Evolutionary conservation across 805 yeast genomes (phyloP).

Genomic region (Myxozyma neotropica): DNA sequence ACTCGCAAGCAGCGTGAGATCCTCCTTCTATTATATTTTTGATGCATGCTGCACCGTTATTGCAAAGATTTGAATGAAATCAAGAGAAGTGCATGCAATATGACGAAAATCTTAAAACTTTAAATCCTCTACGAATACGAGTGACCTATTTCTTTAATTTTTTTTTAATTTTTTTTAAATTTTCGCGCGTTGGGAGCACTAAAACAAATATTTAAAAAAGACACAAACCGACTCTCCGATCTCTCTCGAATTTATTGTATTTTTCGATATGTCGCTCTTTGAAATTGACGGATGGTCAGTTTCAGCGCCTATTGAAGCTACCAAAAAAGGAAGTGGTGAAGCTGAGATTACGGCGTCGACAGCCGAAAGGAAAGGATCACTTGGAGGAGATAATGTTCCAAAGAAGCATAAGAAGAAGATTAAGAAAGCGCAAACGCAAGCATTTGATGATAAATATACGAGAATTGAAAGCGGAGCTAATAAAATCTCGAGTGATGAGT

Average conservation of each 20-base stretch:
- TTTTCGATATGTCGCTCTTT: conserved; percentile 23
- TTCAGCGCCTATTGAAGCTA: conserved; percentile 2
- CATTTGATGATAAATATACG: not conserved
- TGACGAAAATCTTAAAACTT: not conserved
- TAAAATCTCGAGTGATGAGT: conserved; percentile 24
- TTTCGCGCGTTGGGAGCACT: not conserved
- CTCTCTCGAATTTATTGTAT: no score
- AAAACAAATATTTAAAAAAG: not conserved
- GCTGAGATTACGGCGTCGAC: no score
- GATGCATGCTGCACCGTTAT: no score
- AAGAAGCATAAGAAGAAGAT: conserved; percentile 4
- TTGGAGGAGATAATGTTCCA: not conserved
- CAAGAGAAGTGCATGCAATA: no score
- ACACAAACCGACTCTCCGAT: no score
- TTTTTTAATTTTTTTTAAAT: not conserved
- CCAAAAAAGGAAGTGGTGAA: no score
- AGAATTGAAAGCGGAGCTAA: not conserved
- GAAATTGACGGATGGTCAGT: conserved; percentile 31
- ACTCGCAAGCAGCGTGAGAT: no score
- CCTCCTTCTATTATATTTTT: no score
- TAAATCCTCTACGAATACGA: no score
- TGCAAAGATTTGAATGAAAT: no score
- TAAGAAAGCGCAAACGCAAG: conserved; percentile 1
- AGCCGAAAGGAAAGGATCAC: no score
- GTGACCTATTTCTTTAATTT: no score